phyloP scores from a whole-genome alignment of 1,284 basidiomycete species.

The Moesziomyces sp. region DNA sequence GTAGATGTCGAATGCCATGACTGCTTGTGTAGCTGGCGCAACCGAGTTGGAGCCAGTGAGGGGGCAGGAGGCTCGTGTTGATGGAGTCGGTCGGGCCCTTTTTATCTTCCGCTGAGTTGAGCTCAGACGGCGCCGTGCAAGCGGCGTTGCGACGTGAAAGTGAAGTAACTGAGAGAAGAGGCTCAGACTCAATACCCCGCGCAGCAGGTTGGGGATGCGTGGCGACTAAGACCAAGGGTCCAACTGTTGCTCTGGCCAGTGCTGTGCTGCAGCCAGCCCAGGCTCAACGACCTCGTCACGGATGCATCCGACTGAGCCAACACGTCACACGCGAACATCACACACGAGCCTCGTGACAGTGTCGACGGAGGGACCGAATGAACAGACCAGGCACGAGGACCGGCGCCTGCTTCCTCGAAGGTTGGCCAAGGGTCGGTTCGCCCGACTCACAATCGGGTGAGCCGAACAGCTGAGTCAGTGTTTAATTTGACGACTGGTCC shows the following conservation, averaged over 20 bases:
- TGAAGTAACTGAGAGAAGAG: not conserved
- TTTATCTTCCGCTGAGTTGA: too few relatives aligned
- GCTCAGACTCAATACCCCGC: not conserved
- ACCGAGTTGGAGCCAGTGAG: too few relatives aligned
- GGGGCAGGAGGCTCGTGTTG: too few relatives aligned
- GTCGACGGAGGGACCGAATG: too few relatives aligned
- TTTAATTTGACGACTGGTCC: not conserved
- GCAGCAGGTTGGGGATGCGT: constrained; percentile 3
- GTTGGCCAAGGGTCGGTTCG: too few relatives aligned
- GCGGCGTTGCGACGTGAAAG: not conserved
- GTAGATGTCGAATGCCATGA: constrained; percentile 8
- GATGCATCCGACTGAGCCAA: not conserved
- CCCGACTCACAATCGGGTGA: not conserved
- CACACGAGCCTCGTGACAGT: too few relatives aligned
- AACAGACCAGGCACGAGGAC: too few relatives aligned
- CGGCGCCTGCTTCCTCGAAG: too few relatives aligned
- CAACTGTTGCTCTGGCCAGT: not conserved
- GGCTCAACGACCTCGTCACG: not conserved
- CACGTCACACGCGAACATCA: too few relatives aligned
- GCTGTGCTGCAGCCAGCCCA: not conserved
- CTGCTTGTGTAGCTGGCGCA: not conserved
- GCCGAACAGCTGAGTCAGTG: not conserved
- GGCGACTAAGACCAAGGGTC: constrained; percentile 5
- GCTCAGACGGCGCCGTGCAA: too few relatives aligned
- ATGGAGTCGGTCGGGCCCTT: too few relatives aligned